A percentile compares a stretch with the other conserved stretches of the same genome.
These are phyloP conservation scores for Silene conica DNA, from an alignment of 148 eudicot species.

Conservation along the genomic window DNA sequence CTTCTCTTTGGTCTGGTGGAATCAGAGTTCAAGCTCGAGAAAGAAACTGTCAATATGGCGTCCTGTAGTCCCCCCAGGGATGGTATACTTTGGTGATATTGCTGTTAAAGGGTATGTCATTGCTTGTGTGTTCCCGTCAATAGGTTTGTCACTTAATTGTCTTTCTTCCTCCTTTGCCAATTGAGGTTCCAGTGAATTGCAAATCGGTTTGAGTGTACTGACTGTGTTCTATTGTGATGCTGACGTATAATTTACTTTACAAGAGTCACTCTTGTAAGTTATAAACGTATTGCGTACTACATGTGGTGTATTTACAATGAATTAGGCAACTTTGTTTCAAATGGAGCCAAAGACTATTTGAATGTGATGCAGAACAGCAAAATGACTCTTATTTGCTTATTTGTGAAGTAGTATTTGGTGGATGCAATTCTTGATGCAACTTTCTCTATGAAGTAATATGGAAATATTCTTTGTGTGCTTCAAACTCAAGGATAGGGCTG, in stretches of 20 bases:
- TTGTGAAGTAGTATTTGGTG: background rate
- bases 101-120: constrained; percentile 75
- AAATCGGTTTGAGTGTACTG: background rate
- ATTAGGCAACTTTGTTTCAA: background rate
- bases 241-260: background rate
- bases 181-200: background rate
- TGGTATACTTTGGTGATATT: constrained; percentile 95
- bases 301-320: background rate
- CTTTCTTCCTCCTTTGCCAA: background rate
- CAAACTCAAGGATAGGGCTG: background rate
- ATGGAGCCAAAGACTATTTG: background rate
- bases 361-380: background rate
- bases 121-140: background rate
- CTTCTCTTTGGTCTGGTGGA: constrained; percentile 88
- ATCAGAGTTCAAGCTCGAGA: constrained; percentile 74
- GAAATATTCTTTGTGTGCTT: background rate
- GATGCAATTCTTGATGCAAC: background rate
- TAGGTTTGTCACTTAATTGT: constrained; percentile 7
- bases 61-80: constrained; percentile 73
- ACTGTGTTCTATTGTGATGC: background rate
- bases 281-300: background rate
- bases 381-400: background rate
- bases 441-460: background rate
- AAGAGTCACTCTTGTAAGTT: background rate
- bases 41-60: constrained; percentile 93